phyloP scores from a whole-genome alignment of 345 rosid genomes.

The Eucalyptus cloeziana region DNA sequence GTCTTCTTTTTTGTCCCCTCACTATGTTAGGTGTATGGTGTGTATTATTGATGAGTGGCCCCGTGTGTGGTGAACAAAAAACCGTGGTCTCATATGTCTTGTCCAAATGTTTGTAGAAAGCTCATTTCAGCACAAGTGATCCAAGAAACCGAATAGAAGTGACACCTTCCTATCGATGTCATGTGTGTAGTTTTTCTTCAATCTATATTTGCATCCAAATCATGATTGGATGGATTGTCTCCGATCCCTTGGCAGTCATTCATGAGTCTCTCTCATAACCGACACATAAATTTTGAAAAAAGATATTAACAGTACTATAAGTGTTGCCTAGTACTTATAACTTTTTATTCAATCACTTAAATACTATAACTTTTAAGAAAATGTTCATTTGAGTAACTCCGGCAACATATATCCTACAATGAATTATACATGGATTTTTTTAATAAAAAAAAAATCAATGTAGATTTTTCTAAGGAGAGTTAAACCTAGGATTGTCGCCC shows the following conservation, averaged over 20 bases:
- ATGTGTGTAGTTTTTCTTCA: neutral
- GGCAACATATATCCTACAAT: neutral
- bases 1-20: neutral
- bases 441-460: neutral
- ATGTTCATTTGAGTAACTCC: fast-evolving
- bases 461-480: neutral
- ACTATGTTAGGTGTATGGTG: neutral
- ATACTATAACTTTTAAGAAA: neutral
- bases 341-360: neutral
- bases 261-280: neutral
- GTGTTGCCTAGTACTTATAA: fast-evolving
- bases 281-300: too few species aligned
- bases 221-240: neutral
- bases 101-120: neutral
- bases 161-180: neutral
- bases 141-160: neutral
- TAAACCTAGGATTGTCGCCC: neutral
- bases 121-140: neutral
- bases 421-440: neutral
- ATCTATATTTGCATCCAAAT: neutral
- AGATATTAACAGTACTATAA: neutral
- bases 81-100: neutral
- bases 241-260: neutral
- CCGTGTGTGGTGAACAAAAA: neutral
- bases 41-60: neutral